Evolutionary conservation across 768 basidiomycete species (phyloP).

Genomic region (Mycena floridula): DNA sequence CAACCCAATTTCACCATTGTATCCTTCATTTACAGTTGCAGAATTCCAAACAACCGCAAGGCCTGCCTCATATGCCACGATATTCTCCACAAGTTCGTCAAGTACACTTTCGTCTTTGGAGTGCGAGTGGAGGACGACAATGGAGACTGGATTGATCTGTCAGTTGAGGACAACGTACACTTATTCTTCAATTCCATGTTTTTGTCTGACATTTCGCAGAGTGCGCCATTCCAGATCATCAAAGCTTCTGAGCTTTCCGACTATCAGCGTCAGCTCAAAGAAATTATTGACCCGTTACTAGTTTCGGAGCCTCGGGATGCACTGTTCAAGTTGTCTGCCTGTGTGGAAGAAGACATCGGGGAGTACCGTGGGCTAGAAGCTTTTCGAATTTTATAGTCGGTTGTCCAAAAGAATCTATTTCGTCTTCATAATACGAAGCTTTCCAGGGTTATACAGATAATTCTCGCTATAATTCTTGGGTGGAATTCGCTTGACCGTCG

Average conservation of each 20-base stretch:
- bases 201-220: too few species aligned
- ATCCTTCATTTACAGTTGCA: too few species aligned
- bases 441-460: slow-evolving; percentile 76
- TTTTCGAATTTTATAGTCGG: too few species aligned
- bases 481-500: slow-evolving; percentile 60
- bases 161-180: background rate
- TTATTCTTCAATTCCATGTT: background rate
- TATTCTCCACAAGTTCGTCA: background rate
- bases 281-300: too few species aligned
- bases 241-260: too few species aligned
- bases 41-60: background rate
- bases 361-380: too few species aligned
- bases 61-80: background rate
- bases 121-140: background rate
- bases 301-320: too few species aligned
- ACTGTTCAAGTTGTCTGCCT: too few species aligned
- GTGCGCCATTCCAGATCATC: too few species aligned
- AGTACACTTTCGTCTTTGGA: background rate
- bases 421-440: slow-evolving; percentile 79
- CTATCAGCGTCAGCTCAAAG: too few species aligned
- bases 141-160: background rate
- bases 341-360: too few species aligned
- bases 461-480: slow-evolving; percentile 92
- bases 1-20: too few species aligned
- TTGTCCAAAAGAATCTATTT: slow-evolving; percentile 63